Conservation (phyloP, 1,284 basidiomycete genomes). For the Cryptococcus sp. region DNA sequence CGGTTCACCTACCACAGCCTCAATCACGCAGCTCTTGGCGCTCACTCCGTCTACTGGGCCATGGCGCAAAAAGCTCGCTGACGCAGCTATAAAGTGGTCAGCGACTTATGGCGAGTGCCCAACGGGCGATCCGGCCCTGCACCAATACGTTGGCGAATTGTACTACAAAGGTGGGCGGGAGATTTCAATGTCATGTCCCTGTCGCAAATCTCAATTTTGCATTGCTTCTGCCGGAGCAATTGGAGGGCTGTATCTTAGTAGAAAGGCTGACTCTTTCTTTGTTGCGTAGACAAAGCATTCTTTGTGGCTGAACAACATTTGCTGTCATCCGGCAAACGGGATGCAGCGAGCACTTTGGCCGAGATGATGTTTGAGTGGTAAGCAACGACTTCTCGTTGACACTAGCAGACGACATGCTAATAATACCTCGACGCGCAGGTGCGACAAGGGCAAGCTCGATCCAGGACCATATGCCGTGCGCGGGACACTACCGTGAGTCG, state of each 20-base stretch:
- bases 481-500: slow-evolving; percentile 75
- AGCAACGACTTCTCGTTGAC: slow-evolving; percentile 1
- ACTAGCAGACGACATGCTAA: background rate
- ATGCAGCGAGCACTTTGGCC: slow-evolving; percentile 80
- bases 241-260: background rate
- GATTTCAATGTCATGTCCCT: background rate
- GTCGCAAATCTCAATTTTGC: background rate
- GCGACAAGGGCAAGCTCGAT: slow-evolving; percentile 42
- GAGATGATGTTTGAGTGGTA: slow-evolving; percentile 82
- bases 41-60: slow-evolving; percentile 51
- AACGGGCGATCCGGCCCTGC: slow-evolving; percentile 78
- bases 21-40: slow-evolving; percentile 54
- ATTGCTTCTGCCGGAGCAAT: background rate
- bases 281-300: slow-evolving; percentile 66
- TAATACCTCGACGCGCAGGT: slow-evolving; percentile 20
- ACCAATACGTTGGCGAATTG: slow-evolving; percentile 83
- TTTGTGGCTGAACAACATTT: slow-evolving; percentile 75
- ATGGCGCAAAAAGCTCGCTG: slow-evolving; percentile 57
- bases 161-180: slow-evolving; percentile 72
- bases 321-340: slow-evolving; percentile 77
- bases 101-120: slow-evolving; percentile 71
- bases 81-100: slow-evolving; percentile 65
- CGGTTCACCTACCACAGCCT: slow-evolving; percentile 30
- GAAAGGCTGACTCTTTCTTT: background rate
- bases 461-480: slow-evolving; percentile 75